These are phyloP conservation scores for Rhododendron griersonianum DNA, from an alignment of 148 eudicot genomes.

Conservation along the genomic window DNA sequence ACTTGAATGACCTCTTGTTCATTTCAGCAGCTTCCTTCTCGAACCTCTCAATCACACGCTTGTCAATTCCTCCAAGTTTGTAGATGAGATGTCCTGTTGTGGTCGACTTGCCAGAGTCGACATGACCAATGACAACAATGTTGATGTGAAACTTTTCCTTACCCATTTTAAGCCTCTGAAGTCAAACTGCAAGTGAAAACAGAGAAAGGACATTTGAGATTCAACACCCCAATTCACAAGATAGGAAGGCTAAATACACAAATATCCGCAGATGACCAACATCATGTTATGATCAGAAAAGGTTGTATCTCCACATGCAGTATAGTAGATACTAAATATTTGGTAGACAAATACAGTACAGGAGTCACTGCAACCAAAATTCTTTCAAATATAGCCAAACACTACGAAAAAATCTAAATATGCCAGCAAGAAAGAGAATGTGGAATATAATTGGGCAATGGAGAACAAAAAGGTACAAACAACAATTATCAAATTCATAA, in stretches of 20 bases:
- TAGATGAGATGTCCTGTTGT: constrained; percentile 32
- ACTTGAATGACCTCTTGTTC: constrained; percentile 43
- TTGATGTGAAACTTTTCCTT: too few relatives aligned
- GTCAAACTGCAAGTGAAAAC: not conserved
- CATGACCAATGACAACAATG: too few relatives aligned
- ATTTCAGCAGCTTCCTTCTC: constrained; percentile 44
- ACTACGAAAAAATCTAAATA: too few relatives aligned
- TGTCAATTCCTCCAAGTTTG: constrained; percentile 44
- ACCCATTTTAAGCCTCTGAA: constrained; percentile 2
- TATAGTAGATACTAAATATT: not conserved
- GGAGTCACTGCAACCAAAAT: not conserved
- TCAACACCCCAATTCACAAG: too few relatives aligned
- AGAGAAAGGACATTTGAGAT: too few relatives aligned
- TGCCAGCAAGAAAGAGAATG: too few relatives aligned
- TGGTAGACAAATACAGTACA: not conserved
- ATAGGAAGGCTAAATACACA: too few relatives aligned
- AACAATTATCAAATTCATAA: too few relatives aligned
- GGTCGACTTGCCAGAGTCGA: too few relatives aligned
- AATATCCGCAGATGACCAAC: too few relatives aligned
- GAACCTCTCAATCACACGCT: constrained; percentile 39
- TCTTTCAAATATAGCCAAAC: not conserved
- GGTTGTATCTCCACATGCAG: not conserved
- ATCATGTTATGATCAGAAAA: not conserved
- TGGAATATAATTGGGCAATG: not conserved
- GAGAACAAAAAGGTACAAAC: not conserved